Percentiles rank a stretch among this genome's conserved stretches.
These are phyloP conservation scores for Candida tammaniensis DNA, from an alignment of 805 yeast genomes.

Conservation along the genomic window DNA sequence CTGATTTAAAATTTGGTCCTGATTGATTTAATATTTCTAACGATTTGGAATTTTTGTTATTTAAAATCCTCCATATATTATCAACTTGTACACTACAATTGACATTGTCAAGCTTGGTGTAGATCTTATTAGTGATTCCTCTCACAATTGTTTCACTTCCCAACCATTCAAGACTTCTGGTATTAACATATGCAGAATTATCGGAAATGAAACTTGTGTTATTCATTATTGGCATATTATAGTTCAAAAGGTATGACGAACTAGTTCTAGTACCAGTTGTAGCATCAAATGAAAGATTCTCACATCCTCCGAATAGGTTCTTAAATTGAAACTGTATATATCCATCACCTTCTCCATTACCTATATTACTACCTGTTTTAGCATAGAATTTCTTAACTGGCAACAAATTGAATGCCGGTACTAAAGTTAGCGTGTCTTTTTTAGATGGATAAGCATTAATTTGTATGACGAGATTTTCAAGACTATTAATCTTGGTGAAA, in stretches of 20 bases:
- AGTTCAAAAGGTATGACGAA: slow-evolving; percentile 48
- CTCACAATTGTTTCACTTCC: slow-evolving; percentile 42
- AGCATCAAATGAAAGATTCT: slow-evolving; percentile 49
- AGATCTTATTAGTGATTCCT: slow-evolving; percentile 42
- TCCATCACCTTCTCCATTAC: slow-evolving; percentile 97
- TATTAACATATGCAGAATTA: slow-evolving; percentile 38
- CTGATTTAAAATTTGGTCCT: slow-evolving; percentile 46
- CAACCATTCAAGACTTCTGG: slow-evolving; percentile 48
- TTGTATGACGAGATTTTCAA: slow-evolving; percentile 11
- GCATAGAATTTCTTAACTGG: slow-evolving; percentile 75
- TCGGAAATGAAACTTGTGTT: slow-evolving; percentile 40
- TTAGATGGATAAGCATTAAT: slow-evolving; percentile 19
- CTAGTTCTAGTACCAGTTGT: slow-evolving; percentile 48
- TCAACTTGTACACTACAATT: slow-evolving; percentile 51
- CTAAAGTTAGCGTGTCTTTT: slow-evolving; percentile 22
- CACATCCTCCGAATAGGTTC: slow-evolving; percentile 59
- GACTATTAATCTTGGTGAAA: slow-evolving; percentile 31
- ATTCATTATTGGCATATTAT: slow-evolving; percentile 44
- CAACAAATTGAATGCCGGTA: slow-evolving; percentile 34
- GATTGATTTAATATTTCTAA: slow-evolving; percentile 35
- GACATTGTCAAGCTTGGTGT: slow-evolving; percentile 26
- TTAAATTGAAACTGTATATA: slow-evolving; percentile 68
- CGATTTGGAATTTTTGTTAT: slow-evolving; percentile 27
- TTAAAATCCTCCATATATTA: slow-evolving; percentile 40
- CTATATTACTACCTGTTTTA: slow-evolving; percentile 92